phyloP scores from a whole-genome alignment of 441 rosid species.

The Populus hybrid region DNA sequence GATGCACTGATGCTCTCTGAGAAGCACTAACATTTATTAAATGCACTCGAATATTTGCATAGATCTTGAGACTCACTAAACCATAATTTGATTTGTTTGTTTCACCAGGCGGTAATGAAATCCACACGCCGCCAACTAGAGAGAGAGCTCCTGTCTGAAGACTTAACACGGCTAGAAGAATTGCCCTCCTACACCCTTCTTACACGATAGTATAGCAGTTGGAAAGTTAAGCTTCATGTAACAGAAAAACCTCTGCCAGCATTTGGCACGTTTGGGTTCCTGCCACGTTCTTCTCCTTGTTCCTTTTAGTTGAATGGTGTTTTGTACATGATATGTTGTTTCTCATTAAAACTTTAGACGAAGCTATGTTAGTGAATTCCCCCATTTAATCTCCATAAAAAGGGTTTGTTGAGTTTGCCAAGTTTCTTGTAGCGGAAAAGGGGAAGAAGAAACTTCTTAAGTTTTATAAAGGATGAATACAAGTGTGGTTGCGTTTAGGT shows the following conservation, averaged over 20 bases:
- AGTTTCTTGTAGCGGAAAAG: conserved; percentile 16
- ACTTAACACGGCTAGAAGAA: conserved; percentile 66
- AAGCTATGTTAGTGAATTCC: conserved; percentile 13
- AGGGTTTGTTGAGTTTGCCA: conserved; percentile 10
- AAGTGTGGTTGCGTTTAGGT: conserved; percentile 10
- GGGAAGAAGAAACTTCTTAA: background rate
- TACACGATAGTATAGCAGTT: conserved; percentile 36
- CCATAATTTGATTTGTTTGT: background rate
- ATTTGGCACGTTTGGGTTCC: conserved; percentile 16
- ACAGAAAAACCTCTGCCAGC: conserved; percentile 27
- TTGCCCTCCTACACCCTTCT: conserved; percentile 80
- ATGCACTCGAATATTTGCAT: background rate
- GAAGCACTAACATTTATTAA: background rate
- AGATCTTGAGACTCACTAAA: background rate
- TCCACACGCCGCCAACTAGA: conserved; percentile 87
- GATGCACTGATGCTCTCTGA: background rate
- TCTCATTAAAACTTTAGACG: conserved; percentile 10
- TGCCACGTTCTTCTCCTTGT: conserved; percentile 11
- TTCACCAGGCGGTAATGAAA: conserved; percentile 84
- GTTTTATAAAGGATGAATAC: conserved; percentile 17
- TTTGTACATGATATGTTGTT: conserved; percentile 24
- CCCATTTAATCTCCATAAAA: conserved; percentile 11
- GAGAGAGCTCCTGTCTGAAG: conserved; percentile 82
- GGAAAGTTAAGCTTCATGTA: conserved; percentile 19
- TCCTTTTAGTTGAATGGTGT: conserved; percentile 24